Base-by-base conservation (phyloP, 768 basidiomycete genomes). In the Suillus hirtellus region DNA sequence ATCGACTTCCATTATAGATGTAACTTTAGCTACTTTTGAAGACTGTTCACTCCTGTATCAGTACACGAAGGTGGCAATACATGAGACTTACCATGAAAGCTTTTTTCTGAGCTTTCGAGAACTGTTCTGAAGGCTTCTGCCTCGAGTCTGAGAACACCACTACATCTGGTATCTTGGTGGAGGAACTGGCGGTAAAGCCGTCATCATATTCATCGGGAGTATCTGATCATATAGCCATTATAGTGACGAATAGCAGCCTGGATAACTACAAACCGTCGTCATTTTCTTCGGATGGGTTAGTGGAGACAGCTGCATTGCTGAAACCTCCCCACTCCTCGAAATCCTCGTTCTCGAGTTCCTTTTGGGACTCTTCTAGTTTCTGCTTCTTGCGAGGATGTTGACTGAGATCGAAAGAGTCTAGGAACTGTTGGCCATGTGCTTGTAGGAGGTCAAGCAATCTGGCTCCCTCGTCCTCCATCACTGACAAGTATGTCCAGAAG, bases 11-110 rank as follows among this genome's bases (percentile, higher is more conserved):
- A 63, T 46, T 12, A 47, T n/a, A 19, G 62, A 59, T 6, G 80
- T 81, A 35, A 93, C 64, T 68, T 86, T 88, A 21, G 84, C 81
- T 27, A 92, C 83, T 76, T 89, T 93, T 27, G 93, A 92, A 3
- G 92, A 95, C 92, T 93, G 64, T 54, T 56, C 55, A 60, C 11
- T 12, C 56, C 4, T 19, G 17, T 42, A 58, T 58, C 40, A 58
- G 56, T 27, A 31, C 24, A 31, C 38, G 27, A 58, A 42, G 44
- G 47, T 43, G 34, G 35, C 8, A 59, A 44, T 31, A 21, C 19
- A 17, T 59, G 54, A 42, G n/a, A 71, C 78, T 62, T 69, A 92
- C 92, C 92, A 94, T 93, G 71, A 94, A 93, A 0, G 87, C 81
- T 70, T 84, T 91, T 73, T 78, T 82, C 53, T 83, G 81, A 4